Evolutionary conservation across 2,329 filamentous ascomycete species (phyloP).

Genomic region (Colletotrichum nymphaeae): DNA sequence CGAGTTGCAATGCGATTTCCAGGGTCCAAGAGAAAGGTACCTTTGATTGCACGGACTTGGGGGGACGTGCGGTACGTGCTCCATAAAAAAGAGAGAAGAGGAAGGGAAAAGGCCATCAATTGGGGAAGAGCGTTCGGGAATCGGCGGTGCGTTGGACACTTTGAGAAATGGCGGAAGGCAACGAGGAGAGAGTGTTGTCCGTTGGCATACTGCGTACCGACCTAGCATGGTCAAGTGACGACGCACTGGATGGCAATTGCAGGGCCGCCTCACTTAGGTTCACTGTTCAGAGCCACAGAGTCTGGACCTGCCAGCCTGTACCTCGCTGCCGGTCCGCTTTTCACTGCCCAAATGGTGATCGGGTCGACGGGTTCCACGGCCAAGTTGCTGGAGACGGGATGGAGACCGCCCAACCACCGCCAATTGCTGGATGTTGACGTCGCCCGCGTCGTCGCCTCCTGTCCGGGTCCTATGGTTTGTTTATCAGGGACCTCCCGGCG

Average conservation of each 20-base stretch:
- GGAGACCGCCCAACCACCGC: constrained; percentile 27
- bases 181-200: neutral
- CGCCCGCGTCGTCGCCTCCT: constrained; percentile 1
- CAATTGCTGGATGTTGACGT: constrained; percentile 6
- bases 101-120: neutral
- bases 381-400: neutral
- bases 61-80: neutral
- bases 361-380: neutral
- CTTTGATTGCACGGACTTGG: neutral
- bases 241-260: neutral
- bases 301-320: neutral
- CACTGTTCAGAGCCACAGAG: neutral
- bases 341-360: constrained; percentile 1
- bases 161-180: neutral
- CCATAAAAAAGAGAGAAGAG: neutral
- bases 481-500: neutral
- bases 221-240: neutral
- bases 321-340: neutral
- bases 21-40: neutral
- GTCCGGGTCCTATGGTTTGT: neutral
- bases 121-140: neutral
- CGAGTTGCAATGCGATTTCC: neutral
- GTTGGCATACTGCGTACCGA: neutral
- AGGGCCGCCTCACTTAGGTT: neutral
- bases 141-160: neutral